These are phyloP conservation scores for Lactarius pseudohatsudake DNA, from an alignment of 768 basidiomycete genomes.

Conservation along the genomic window DNA sequence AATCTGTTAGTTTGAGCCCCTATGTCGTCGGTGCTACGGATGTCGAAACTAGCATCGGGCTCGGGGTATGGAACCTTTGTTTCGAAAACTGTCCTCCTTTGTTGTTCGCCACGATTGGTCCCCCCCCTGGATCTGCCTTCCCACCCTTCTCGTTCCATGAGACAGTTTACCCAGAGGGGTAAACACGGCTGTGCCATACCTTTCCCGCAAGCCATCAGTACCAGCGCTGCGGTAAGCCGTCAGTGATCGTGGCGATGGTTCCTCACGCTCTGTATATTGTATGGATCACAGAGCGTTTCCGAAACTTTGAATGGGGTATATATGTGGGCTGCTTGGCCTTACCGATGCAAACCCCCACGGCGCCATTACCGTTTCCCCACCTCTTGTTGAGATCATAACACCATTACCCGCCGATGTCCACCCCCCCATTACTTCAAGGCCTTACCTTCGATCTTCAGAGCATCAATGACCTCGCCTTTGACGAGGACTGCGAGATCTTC, in stretches of 20 bases:
- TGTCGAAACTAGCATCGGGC: neutral
- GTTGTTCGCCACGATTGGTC: constrained; percentile 10
- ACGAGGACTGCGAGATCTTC: constrained; percentile 17
- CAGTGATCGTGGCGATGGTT: constrained; percentile 12
- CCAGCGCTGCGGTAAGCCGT: constrained; percentile 13
- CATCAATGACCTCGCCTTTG: constrained; percentile 16
- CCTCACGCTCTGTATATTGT: constrained; percentile 4
- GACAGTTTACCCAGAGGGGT: constrained; percentile 17
- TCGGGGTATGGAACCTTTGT: neutral
- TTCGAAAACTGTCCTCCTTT: neutral
- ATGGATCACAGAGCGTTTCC: neutral
- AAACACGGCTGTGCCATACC: constrained; percentile 4
- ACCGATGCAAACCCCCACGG: neutral
- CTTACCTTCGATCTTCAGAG: constrained; percentile 9
- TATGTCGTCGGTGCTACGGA: neutral
- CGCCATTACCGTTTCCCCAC: neutral
- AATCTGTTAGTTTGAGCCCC: constrained; percentile 1
- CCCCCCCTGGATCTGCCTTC: constrained; percentile 13
- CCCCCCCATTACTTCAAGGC: neutral
- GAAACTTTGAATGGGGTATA: constrained; percentile 11
- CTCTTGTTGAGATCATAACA: neutral
- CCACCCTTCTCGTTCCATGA: constrained; percentile 9
- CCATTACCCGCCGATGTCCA: neutral
- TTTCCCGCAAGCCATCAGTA: neutral
- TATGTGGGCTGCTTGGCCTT: constrained; percentile 14